Conservation (phyloP, 345 rosid genomes). For the Citropsis articulata region DNA sequence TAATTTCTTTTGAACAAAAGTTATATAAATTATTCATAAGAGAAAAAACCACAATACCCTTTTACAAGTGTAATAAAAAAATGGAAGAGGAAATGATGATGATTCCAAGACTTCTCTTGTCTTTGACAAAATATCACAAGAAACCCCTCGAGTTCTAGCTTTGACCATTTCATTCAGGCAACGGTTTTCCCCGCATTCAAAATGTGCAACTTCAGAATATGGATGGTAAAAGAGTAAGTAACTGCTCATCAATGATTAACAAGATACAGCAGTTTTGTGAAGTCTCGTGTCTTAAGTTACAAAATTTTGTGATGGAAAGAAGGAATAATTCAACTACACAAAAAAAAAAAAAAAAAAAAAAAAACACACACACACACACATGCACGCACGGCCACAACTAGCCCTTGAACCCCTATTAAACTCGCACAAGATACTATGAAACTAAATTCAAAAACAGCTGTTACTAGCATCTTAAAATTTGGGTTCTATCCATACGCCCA, state of each 20-base stretch:
- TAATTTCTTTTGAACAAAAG: no score
- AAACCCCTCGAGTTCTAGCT: neutral
- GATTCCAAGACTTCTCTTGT: no score
- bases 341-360: neutral
- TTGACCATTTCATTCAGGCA: neutral
- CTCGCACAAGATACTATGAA: neutral
- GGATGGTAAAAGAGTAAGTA: neutral
- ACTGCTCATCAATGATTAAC: neutral
- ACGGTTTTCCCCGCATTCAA: neutral
- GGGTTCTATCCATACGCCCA: neutral
- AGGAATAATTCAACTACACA: neutral
- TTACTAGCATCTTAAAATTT: neutral
- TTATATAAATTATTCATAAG: no score
- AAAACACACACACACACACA: neutral
- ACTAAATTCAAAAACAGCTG: neutral
- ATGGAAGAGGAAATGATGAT: no score
- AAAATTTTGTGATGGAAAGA: neutral
- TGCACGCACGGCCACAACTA: no score
- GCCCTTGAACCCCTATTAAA: neutral
- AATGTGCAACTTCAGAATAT: neutral
- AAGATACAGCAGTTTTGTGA: neutral
- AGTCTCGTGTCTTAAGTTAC: neutral
- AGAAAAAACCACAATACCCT: no score
- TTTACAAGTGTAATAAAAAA: no score
- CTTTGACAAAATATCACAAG: neutral